Percentiles rank a stretch among this genome's conserved stretches.
phyloP scores from a whole-genome alignment of 495 filamentous ascomycete species.

The Cladorrhinum samala region DNA sequence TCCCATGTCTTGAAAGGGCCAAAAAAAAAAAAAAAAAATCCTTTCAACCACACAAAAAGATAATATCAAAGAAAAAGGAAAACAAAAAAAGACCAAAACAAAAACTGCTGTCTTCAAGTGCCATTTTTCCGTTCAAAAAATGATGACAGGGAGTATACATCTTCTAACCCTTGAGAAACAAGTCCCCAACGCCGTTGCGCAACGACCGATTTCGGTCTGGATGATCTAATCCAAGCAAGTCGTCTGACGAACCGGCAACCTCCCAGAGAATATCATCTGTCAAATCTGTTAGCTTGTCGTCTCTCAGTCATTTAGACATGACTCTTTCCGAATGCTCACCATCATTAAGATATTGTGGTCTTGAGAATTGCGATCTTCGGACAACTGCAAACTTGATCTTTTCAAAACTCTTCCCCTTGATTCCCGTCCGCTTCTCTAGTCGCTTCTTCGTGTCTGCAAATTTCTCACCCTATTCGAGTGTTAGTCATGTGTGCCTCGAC shows the following conservation, averaged over 20 bases:
- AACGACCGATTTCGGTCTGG: constrained; percentile 58
- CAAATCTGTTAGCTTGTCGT: constrained; percentile 8
- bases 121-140: not conserved
- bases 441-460: constrained; percentile 91
- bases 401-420: constrained; percentile 97
- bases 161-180: constrained; percentile 49
- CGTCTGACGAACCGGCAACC: constrained; percentile 59
- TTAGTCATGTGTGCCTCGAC: constrained; percentile 11
- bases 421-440: constrained; percentile 78
- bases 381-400: constrained; percentile 96
- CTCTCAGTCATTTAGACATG: not conserved
- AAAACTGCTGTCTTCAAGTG: not conserved
- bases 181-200: constrained; percentile 48
- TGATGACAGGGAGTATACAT: too few relatives aligned
- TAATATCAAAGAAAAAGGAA: not conserved
- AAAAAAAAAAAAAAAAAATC: not conserved
- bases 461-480: constrained; percentile 58
- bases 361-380: constrained; percentile 59
- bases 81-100: not conserved
- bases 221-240: constrained; percentile 86
- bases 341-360: constrained; percentile 77
- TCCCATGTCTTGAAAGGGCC: not conserved
- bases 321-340: constrained; percentile 54
- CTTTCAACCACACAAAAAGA: too few relatives aligned
- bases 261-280: constrained; percentile 81